These are phyloP conservation scores for Lathyrus oleraceus DNA, from an alignment of 306 rosid genomes.

Conservation along the genomic window DNA sequence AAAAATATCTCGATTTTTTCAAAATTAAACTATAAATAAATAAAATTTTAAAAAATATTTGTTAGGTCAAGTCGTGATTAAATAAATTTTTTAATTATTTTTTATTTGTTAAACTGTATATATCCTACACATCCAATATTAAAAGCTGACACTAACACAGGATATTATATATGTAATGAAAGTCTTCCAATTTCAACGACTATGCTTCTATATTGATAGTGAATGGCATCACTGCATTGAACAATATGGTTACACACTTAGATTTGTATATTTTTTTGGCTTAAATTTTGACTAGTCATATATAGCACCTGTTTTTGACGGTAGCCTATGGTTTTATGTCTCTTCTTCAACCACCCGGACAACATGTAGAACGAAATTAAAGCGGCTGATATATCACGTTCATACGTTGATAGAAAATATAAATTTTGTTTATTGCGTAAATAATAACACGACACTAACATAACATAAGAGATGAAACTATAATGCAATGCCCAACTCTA, in stretches of 20 bases:
- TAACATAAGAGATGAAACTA: neutral
- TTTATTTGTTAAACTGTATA: no score
- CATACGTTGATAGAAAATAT: neutral
- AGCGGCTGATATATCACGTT: neutral
- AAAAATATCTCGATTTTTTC: no score
- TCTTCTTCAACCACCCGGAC: neutral
- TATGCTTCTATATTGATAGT: neutral
- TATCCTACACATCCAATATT: no score
- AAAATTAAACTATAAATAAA: no score
- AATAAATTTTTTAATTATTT: no score
- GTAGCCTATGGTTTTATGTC: neutral
- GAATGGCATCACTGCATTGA: neutral
- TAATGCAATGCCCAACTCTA: neutral
- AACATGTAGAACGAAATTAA: neutral
- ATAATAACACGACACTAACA: neutral
- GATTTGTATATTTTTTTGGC: neutral
- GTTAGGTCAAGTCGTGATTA: no score
- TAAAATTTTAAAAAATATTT: no score
- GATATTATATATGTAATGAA: neutral
- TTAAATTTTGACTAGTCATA: constrained; percentile 16
- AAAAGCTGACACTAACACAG: neutral
- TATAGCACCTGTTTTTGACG: constrained; percentile 22
- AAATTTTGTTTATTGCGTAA: neutral
- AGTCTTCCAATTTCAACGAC: neutral
- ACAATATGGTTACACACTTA: constrained; percentile 24